Base-by-base conservation (phyloP, 345 rosid genomes). In the Physaria fendleri region DNA sequence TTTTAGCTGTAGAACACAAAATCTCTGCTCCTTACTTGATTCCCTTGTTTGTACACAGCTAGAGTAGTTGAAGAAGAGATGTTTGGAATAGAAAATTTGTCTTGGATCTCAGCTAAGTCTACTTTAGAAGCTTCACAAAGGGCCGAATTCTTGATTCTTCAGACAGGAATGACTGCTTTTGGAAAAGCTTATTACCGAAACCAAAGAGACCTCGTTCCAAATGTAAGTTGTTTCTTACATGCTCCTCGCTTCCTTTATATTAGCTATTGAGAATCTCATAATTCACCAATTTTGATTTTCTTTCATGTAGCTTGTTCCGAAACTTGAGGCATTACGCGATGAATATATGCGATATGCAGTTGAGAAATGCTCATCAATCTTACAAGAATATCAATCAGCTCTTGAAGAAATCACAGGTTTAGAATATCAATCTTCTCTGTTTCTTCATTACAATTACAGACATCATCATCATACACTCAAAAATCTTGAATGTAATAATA, bases 131-230 rank as follows among this genome's bases (percentile, higher is more conserved):
- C 98, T 76, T 92, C 96, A 20, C 80, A 85, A 71, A 81, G 78
- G 59, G 86, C 96, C 5, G 96, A 92, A 49, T 73, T 76, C 76
- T 73, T 92, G 74, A 88, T 92, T 73, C 81, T 92, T 62, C 92
- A 80, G 78, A 85, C 98, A 6, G 98, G 98, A 66, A 92, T 92
- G 98, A 85, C 98, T 41, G 90, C 93, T 27, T 92, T 92, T 51
- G 98, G 98, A 51, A 88, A 88, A 73, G 88, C 90, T 39, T 85
- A 78, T 78, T 92, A 85, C 78, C 78, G 95, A 69, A 80, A 78
- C 59, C 88, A 82, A 61, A 73, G 80, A 45, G 98, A 92, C 77
- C 95, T 92, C 34, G 84, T 85, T 54, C 95, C 96, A 38, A 88
- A 84, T 59, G 98, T 92, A 72, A 21, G 79, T 49, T 32, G n/a